Conservation (phyloP, 2,329 filamentous ascomycete species). For the Ophiostoma sp. region DNA sequence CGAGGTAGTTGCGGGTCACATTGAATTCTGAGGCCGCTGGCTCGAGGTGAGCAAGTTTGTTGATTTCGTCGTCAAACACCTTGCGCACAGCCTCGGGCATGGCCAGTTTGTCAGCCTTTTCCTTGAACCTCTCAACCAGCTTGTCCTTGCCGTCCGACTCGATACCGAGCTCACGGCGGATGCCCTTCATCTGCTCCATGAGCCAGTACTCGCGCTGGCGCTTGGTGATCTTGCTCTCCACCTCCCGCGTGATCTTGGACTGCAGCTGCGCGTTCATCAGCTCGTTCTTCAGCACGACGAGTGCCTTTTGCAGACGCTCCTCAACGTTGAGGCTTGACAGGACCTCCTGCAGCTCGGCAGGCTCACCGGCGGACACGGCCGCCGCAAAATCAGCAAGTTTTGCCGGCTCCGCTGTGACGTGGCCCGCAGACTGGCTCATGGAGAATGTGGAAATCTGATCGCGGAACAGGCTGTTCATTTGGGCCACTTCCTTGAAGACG, state of each 20-base stretch:
- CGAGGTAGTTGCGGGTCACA: slow-evolving; percentile 94
- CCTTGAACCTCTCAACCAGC: slow-evolving; percentile 93
- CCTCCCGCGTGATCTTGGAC: slow-evolving; percentile 95
- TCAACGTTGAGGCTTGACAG: slow-evolving; percentile 85
- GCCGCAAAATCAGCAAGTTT: slow-evolving; percentile 97
- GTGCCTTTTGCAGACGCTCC: slow-evolving; percentile 82
- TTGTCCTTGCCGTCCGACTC: slow-evolving; percentile 99
- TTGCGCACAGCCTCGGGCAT: slow-evolving; percentile 97
- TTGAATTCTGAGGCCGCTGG: slow-evolving; percentile 97
- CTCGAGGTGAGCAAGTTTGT: slow-evolving; percentile 92
- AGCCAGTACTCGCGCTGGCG: slow-evolving; percentile 96
- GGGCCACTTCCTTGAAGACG: slow-evolving; percentile 95
- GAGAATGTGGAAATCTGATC: slow-evolving; percentile 97
- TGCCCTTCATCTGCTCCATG: slow-evolving; percentile 99
- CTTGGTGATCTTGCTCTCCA: slow-evolving; percentile 95
- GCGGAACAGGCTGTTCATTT: slow-evolving; percentile 87
- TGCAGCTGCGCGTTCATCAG: slow-evolving; percentile 96
- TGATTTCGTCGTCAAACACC: slow-evolving; percentile 96
- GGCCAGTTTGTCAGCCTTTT: slow-evolving; percentile 85
- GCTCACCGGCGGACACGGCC: slow-evolving; percentile 89
- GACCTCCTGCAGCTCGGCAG: slow-evolving; percentile 87
- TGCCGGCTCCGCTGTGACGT: slow-evolving; percentile 88
- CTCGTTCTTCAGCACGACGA: slow-evolving; percentile 94
- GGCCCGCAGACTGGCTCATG: slow-evolving; percentile 89
- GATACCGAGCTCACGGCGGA: slow-evolving; percentile 87